phyloP scores from a whole-genome alignment of 202 grass and related monocot species.

The Hordeum pubiflorum region DNA sequence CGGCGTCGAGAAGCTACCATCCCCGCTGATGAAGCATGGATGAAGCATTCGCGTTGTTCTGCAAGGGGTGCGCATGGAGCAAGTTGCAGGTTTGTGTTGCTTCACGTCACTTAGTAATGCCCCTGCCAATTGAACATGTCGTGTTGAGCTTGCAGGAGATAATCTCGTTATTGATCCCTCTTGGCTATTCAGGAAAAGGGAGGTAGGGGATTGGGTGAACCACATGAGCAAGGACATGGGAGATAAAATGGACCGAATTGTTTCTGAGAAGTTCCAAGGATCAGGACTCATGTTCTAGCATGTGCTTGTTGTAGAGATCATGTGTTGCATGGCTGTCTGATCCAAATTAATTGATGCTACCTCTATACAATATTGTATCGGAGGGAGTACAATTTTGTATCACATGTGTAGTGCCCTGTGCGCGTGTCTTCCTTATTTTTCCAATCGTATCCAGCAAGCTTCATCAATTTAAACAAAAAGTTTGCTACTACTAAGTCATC shows the following conservation, averaged over 20 bases:
- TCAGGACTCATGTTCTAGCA: neutral
- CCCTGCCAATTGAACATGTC: neutral
- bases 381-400: too few species aligned
- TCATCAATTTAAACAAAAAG: too few species aligned
- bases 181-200: neutral
- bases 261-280: neutral
- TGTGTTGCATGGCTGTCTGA: too few species aligned
- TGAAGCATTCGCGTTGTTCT: neutral
- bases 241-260: neutral
- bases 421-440: too few species aligned
- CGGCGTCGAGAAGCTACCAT: neutral
- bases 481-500: too few species aligned
- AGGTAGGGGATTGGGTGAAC: neutral
- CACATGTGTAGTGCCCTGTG: too few species aligned
- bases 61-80: neutral
- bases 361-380: too few species aligned
- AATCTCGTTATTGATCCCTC: neutral
- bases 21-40: neutral
- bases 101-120: neutral
- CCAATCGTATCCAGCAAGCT: too few species aligned
- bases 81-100: neutral
- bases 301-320: too few species aligned
- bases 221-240: neutral
- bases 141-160: neutral
- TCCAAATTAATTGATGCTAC: too few species aligned